phyloP scores from a whole-genome alignment of 2,329 filamentous ascomycete species.

The Nothopassalora personata region DNA sequence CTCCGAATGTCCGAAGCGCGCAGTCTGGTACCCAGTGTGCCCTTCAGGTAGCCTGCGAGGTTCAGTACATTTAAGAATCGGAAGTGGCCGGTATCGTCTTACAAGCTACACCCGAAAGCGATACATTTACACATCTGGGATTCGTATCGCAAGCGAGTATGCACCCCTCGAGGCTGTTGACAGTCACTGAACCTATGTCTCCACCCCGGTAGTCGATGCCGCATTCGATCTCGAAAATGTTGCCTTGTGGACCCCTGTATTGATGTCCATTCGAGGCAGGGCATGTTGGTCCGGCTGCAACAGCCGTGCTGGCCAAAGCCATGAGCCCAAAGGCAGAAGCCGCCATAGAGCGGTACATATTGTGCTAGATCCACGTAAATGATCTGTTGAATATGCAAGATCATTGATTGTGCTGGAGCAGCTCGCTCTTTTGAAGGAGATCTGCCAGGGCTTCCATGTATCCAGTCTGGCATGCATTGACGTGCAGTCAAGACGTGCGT shows the following conservation, averaged over 20 bases:
- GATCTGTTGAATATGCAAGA: not conserved
- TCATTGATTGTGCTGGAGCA: not conserved
- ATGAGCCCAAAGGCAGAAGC: not conserved
- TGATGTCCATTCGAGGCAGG: constrained; percentile 19
- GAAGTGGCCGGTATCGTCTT: not conserved
- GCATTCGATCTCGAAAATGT: constrained; percentile 26
- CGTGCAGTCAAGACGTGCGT: not conserved
- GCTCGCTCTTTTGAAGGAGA: not conserved
- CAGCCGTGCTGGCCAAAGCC: not conserved
- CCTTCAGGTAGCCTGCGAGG: constrained; percentile 1
- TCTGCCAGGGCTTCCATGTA: not conserved
- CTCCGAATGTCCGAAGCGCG: not conserved
- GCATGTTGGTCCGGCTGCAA: constrained; percentile 11
- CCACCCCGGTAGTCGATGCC: constrained; percentile 28
- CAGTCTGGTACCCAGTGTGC: not conserved
- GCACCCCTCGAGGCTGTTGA: constrained; percentile 16
- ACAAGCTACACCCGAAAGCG: constrained; percentile 20
- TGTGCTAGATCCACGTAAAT: not conserved
- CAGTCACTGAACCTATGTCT: constrained; percentile 19
- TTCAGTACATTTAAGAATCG: not conserved
- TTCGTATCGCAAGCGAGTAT: constrained; percentile 20
- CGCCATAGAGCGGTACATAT: not conserved
- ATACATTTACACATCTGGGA: constrained; percentile 20
- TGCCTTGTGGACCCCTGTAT: constrained; percentile 19
- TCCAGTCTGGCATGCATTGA: not conserved